These are phyloP conservation scores for Gracilaria gracilis DNA, from an alignment of 23 red algal species.

Conservation along the genomic window DNA sequence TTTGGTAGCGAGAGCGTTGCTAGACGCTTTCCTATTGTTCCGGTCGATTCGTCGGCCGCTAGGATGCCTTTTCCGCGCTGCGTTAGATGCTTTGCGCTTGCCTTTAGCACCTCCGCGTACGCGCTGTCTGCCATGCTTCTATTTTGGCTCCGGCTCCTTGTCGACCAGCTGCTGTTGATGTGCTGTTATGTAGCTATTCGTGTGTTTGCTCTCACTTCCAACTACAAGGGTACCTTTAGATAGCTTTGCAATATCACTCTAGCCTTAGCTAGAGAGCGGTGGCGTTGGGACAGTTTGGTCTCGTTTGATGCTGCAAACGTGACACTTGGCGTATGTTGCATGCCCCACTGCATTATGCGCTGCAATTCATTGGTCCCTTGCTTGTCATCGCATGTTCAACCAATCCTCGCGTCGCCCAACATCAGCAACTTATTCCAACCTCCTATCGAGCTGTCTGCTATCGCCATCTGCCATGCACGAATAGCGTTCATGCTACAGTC, in stretches of 20 bases:
- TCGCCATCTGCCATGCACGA: too few species aligned
- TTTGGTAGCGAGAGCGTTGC: conserved; percentile 75
- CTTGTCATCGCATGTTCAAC: background rate
- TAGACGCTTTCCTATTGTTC: conserved; percentile 96
- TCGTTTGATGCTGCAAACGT: background rate
- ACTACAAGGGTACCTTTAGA: too few species aligned
- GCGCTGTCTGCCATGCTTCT: background rate
- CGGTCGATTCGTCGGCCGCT: conserved; percentile 88
- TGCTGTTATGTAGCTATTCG: too few species aligned
- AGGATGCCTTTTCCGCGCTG: conserved; percentile 91
- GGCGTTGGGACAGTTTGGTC: too few species aligned
- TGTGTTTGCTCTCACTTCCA: too few species aligned
- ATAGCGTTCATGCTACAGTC: too few species aligned
- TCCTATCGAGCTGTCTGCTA: too few species aligned
- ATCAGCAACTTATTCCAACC: too few species aligned
- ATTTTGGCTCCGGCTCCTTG: background rate
- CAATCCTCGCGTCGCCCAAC: background rate
- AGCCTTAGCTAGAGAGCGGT: too few species aligned
- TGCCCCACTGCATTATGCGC: background rate
- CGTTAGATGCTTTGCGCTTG: conserved; percentile 66
- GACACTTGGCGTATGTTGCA: background rate
- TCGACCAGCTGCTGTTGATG: background rate
- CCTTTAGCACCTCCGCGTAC: conserved; percentile 28
- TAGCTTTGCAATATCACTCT: too few species aligned
- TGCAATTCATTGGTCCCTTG: background rate